A percentile compares a stretch with the other conserved stretches of the same genome.
These are phyloP conservation scores for Austroboletus novae-zelandiae DNA, from an alignment of 1,284 basidiomycete genomes.

Conservation along the genomic window DNA sequence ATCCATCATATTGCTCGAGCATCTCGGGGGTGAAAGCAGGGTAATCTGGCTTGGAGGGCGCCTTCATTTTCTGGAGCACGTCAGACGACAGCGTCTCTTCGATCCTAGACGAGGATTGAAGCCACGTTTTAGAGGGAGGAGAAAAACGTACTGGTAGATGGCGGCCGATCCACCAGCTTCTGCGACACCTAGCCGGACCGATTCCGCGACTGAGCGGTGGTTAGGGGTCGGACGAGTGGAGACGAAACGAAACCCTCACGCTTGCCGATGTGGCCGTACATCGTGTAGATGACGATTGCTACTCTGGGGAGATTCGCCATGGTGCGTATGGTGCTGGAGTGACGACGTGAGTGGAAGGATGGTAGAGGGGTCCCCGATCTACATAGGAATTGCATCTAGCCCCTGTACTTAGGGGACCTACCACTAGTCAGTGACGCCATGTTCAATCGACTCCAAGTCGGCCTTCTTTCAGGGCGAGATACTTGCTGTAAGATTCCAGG, in stretches of 20 bases:
- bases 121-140: neutral
- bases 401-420: no score
- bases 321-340: constrained; percentile 15
- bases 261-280: constrained; percentile 48
- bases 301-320: constrained; percentile 34
- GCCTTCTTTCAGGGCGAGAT: no score
- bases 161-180: constrained; percentile 46
- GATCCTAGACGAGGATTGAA: constrained; percentile 32
- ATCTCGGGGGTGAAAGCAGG: constrained; percentile 44
- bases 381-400: no score
- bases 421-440: no score
- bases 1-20: constrained; percentile 42
- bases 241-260: constrained; percentile 22
- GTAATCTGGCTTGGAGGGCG: constrained; percentile 42
- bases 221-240: neutral
- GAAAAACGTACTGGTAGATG: constrained; percentile 39
- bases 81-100: constrained; percentile 56
- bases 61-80: constrained; percentile 56
- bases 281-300: constrained; percentile 49
- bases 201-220: constrained; percentile 43
- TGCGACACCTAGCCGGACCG: constrained; percentile 47
- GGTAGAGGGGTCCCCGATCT: no score
- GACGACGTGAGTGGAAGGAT: no score
- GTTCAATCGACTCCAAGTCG: no score
- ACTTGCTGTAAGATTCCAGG: no score